phyloP scores from a whole-genome alignment of 768 basidiomycete genomes.

The Psilocybe sp. region DNA sequence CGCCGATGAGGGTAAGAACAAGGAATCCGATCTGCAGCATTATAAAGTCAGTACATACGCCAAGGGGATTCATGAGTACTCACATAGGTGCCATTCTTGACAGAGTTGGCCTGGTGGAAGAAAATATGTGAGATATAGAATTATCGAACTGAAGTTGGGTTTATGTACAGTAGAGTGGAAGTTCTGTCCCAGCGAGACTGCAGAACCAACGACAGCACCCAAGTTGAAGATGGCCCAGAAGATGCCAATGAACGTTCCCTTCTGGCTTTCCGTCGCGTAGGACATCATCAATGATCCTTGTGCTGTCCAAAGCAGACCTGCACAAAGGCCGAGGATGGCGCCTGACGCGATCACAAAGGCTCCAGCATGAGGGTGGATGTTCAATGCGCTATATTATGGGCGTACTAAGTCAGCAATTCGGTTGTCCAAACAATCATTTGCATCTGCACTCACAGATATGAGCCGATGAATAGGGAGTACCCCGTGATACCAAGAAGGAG shows the following conservation, averaged over 20 bases:
- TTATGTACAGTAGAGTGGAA: slow-evolving; percentile 54
- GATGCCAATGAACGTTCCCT: slow-evolving; percentile 72
- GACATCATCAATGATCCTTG: slow-evolving; percentile 85
- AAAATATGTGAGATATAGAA: slow-evolving; percentile 18
- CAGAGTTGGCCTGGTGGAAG: slow-evolving; percentile 38
- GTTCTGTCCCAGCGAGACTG: slow-evolving; percentile 73
- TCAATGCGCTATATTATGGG: slow-evolving; percentile 49
- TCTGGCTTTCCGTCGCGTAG: slow-evolving; percentile 78
- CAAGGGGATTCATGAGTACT: slow-evolving; percentile 18
- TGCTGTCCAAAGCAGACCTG: slow-evolving; percentile 73
- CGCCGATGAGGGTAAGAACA: slow-evolving; percentile 67
- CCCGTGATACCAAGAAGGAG: slow-evolving; percentile 73
- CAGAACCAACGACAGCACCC: slow-evolving; percentile 75
- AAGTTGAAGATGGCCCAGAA: slow-evolving; percentile 88
- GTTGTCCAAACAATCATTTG: neutral
- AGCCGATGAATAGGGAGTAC: slow-evolving; percentile 74
- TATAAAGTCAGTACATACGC: neutral
- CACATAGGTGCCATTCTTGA: slow-evolving; percentile 75
- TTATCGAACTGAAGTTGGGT: neutral
- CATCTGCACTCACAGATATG: slow-evolving; percentile 56
- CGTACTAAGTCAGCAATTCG: neutral
- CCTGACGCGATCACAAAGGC: slow-evolving; percentile 71
- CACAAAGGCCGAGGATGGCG: slow-evolving; percentile 71
- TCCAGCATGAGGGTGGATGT: slow-evolving; percentile 61
- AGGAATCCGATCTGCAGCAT: slow-evolving; percentile 66